Conservation (phyloP, 169 alveolate species). For the Eimeria mitis region DNA sequence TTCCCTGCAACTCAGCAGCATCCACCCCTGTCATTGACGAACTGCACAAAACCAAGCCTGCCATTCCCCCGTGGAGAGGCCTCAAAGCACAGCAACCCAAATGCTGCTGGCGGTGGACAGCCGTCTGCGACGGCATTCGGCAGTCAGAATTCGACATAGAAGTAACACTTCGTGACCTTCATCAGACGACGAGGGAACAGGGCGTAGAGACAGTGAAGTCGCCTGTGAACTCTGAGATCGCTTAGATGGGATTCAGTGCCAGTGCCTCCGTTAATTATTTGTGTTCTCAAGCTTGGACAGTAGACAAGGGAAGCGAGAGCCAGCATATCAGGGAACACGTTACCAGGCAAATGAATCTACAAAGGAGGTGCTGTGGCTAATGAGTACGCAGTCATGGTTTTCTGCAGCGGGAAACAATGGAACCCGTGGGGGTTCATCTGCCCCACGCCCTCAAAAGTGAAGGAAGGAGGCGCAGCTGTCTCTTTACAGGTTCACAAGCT, state of each 20-base stretch:
- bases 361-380: neutral
- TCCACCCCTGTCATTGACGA: neutral
- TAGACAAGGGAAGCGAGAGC: neutral
- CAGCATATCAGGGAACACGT: neutral
- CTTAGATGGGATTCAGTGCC: neutral
- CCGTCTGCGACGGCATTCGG: constrained; percentile 35
- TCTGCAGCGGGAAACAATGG: neutral
- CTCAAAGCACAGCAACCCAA: constrained; percentile 16
- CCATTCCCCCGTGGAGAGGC: constrained; percentile 29
- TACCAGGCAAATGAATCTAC: neutral
- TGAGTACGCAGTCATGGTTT: neutral
- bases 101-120: constrained; percentile 33
- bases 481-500: neutral
- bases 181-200: neutral
- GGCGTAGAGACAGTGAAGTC: neutral
- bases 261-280: neutral
- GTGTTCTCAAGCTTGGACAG: neutral
- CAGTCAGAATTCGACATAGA: constrained; percentile 8
- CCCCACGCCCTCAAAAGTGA: no score
- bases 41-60: neutral
- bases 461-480: neutral
- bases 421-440: neutral
- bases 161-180: constrained; percentile 36
- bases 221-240: neutral
- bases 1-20: neutral